Evolutionary conservation across 2,329 filamentous ascomycete genomes (phyloP), one percentile per base, ranked within the genome.

Genomic region (Xylariaceae sp.): DNA sequence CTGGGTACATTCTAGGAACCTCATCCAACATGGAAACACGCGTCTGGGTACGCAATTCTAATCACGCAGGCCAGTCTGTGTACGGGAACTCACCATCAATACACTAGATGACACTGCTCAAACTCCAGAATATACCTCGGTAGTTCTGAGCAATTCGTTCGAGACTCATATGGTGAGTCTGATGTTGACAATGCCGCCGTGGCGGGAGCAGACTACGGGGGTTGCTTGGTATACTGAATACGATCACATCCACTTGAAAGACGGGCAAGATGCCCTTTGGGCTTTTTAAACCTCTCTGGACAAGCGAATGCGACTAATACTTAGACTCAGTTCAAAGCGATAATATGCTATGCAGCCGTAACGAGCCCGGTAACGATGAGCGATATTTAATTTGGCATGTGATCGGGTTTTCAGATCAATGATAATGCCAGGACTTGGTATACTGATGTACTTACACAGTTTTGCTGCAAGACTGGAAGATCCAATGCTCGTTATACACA

Each of bases 401-500:
- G 45, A 51, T 44, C 50, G 33, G 12, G 12, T 10, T 59, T 22
- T 41, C 52, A n/a, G 27, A 15, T 7, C 6, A 72, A 71, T 56
- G 62, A 67, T 15, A 69, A 71, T 9, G 72, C 73, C 49, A 70
- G 77, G 46, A 70, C 75, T n/a, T 69, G 70, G 44, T 81, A 70
- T 67, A 78, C 80, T 52, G 77, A 77, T 1, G 68, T 75, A 2
- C 69, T 71, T n/a, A n/a, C 1, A 62, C 67, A 1, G 64, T 70
- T 43, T 67, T 75, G 12, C 70, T 81, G 41, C 61, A 73, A 14
- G 75, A 86, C 50, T 90, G 86, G 56, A 70, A 69, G 12, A 68
- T 86, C 87, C 87, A 6, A 85, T 88, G 58, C 73, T 90, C 36
- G 76, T 90, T 51, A 83, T 90, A 36, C 87, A 90, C 68, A 84